Base-by-base conservation (phyloP, 2,329 filamentous ascomycete species). In the Penicillium corylophilum region DNA sequence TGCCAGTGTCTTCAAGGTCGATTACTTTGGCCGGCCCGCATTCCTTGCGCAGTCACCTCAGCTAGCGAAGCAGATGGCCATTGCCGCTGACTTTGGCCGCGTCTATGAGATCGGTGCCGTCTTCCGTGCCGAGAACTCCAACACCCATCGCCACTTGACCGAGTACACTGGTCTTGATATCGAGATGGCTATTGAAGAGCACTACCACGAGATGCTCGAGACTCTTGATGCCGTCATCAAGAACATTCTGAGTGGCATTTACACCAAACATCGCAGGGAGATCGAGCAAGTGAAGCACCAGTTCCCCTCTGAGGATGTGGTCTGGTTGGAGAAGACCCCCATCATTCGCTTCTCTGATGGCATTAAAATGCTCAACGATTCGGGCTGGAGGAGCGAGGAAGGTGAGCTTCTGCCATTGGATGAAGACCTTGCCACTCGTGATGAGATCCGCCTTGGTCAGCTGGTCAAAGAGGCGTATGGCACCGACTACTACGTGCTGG, bases 81-180 rank as follows among this genome's bases (percentile, higher is more conserved):
- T 96, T 36, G 89, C 90, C 5, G 87, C 91, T 24, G 92, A 96
- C 68, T 94, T 96, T 67, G 87, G 87, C 51, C 85, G 86, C 45
- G 92, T 96, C 6, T 96, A 93, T 65, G 92, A 96, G 69, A 86
- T 94, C 58, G 90, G 90, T 15, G 86, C 89, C 2, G 91, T 96
- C 6, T 96, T 96, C 79, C 85, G 92, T 61, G 92, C 92, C 0
- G 92, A 96, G 70, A 95, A 96, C 76, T 95, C 89, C 67, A 96
- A 96, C 71, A 96, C 92, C 0, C 92, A 96, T 66, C 86, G 92
- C 33, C 92, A 96, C 70, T 79, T 96, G 78, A 96, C 92, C 0
- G 92, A 96, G 70, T 96, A 95, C 69, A 96, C 91, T 4, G 92
- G 92, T 49, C 79, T 96, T 26, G 92, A 96, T 79, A 72, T 96